A percentile compares a stretch with the other conserved stretches of the same genome.
Conservation (phyloP, 257 asterid genomes). For the Voacanga thouarsii region DNA sequence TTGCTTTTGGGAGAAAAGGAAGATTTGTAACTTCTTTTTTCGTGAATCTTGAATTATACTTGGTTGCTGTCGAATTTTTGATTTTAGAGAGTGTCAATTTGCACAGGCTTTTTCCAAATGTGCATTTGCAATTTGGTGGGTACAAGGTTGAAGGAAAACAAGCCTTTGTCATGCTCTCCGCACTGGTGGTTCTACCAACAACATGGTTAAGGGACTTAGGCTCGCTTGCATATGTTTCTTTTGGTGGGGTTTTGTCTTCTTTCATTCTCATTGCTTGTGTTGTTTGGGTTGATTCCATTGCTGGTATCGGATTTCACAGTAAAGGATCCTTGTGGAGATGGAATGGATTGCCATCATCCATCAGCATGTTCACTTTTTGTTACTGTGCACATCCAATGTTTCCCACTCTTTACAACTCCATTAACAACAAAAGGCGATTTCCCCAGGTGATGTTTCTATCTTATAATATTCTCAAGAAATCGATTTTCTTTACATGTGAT, state of each 20-base stretch:
- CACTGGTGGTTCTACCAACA: conserved; percentile 27
- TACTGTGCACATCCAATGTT: no score
- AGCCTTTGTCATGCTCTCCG: conserved; percentile 32
- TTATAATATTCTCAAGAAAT: no score
- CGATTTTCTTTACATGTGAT: no score
- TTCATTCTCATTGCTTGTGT: no score
- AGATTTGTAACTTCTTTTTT: conserved; percentile 31
- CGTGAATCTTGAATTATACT: conserved; percentile 45
- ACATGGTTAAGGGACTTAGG: conserved; percentile 52
- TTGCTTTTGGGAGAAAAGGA: conserved; percentile 47
- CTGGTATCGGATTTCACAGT: not conserved
- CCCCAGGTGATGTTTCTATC: no score
- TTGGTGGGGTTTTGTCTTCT: conserved; percentile 30
- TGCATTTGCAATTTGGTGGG: conserved; percentile 20
- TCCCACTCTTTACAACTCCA: no score
- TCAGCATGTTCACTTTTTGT: no score
- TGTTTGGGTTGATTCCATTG: conserved; percentile 11
- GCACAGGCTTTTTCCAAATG: conserved; percentile 7
- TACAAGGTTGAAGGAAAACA: conserved; percentile 32
- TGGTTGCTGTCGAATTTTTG: conserved; percentile 41
- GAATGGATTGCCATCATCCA: no score
- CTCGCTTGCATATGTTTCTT: conserved; percentile 43
- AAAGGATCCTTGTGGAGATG: no score
- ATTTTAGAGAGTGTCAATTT: no score
- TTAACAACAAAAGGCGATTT: no score